A percentile compares a stretch with the other conserved stretches of the same genome.
phyloP scores from a whole-genome alignment of 805 yeast genomes.

The Lipomyces yamanashiensis region DNA sequence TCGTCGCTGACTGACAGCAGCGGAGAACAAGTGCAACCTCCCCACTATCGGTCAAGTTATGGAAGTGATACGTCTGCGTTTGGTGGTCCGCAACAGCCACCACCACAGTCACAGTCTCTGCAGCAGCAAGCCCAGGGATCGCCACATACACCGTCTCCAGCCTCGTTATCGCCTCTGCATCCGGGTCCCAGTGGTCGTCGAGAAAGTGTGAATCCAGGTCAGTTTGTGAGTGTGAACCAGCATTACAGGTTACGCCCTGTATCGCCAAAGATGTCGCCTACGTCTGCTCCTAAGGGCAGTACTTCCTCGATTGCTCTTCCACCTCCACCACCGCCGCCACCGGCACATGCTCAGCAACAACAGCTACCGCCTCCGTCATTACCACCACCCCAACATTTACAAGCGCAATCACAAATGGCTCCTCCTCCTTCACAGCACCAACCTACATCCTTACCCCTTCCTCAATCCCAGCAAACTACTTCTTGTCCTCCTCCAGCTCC shows the following conservation, averaged over 20 bases:
- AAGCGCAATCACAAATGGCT: slow-evolving; percentile 7
- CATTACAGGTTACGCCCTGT: slow-evolving; percentile 26
- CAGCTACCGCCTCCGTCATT: slow-evolving; percentile 9
- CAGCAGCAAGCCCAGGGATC: slow-evolving; percentile 21
- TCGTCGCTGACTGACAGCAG: slow-evolving; percentile 21
- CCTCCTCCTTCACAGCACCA: slow-evolving; percentile 7
- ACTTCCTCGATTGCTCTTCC: slow-evolving; percentile 2
- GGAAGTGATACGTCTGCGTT: neutral
- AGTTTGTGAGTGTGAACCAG: slow-evolving; percentile 27
- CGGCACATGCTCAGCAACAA: slow-evolving; percentile 8
- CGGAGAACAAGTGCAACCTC: slow-evolving; percentile 2
- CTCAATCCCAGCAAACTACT: neutral
- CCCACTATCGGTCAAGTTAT: slow-evolving; percentile 3
- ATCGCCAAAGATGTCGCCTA: slow-evolving; percentile 21
- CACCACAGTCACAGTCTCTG: slow-evolving; percentile 8
- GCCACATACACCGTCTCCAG: slow-evolving; percentile 19
- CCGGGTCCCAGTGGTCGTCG: slow-evolving; percentile 14
- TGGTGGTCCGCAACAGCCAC: slow-evolving; percentile 4
- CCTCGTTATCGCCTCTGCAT: slow-evolving; percentile 24
- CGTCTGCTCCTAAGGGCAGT: slow-evolving; percentile 5
- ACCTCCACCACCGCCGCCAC: slow-evolving; percentile 15
- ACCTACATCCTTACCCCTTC: slow-evolving; percentile 1
- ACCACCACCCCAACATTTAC: neutral
- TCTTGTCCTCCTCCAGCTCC: slow-evolving; percentile 3
- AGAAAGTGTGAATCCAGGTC: slow-evolving; percentile 30